phyloP scores from a whole-genome alignment of 257 asterid genomes.

The Lavandula angustifolia region DNA sequence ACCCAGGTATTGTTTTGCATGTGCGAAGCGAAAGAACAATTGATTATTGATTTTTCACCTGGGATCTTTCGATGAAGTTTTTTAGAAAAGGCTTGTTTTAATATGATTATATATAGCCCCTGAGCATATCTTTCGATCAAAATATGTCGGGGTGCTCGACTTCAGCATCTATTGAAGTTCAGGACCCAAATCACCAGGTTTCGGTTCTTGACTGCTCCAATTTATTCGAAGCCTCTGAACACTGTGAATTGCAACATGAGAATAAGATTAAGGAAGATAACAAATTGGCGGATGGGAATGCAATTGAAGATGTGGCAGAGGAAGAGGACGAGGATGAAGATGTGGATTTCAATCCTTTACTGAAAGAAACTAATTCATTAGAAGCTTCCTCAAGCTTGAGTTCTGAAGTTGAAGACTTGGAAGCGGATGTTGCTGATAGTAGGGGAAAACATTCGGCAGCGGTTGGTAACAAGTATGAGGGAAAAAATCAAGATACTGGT shows the following conservation, averaged over 20 bases:
- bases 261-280: slow-evolving; percentile 37
- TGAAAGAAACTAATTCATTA: slow-evolving; percentile 56
- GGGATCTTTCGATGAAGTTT: slow-evolving; percentile 20
- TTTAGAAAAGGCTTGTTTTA: neutral
- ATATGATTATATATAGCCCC: slow-evolving; percentile 28
- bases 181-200: slow-evolving; percentile 34
- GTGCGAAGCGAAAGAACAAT: neutral
- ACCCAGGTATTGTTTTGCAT: neutral
- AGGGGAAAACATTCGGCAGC: slow-evolving; percentile 38
- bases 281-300: slow-evolving; percentile 36
- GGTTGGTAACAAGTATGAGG: slow-evolving; percentile 32
- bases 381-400: slow-evolving; percentile 94
- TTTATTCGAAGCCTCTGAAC: slow-evolving; percentile 32
- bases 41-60: slow-evolving; percentile 27
- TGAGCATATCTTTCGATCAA: slow-evolving; percentile 22
- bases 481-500: slow-evolving; percentile 31
- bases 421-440: slow-evolving; percentile 62
- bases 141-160: slow-evolving; percentile 42
- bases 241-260: slow-evolving; percentile 37
- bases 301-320: slow-evolving; percentile 37
- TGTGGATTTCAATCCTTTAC: slow-evolving; percentile 80
- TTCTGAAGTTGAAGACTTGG: slow-evolving; percentile 86
- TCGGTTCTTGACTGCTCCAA: slow-evolving; percentile 33
- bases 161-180: slow-evolving; percentile 38
- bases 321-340: slow-evolving; percentile 91